These are phyloP conservation scores for Boletus sp. DNA, from an alignment of 1,284 basidiomycete genomes.

Conservation along the genomic window DNA sequence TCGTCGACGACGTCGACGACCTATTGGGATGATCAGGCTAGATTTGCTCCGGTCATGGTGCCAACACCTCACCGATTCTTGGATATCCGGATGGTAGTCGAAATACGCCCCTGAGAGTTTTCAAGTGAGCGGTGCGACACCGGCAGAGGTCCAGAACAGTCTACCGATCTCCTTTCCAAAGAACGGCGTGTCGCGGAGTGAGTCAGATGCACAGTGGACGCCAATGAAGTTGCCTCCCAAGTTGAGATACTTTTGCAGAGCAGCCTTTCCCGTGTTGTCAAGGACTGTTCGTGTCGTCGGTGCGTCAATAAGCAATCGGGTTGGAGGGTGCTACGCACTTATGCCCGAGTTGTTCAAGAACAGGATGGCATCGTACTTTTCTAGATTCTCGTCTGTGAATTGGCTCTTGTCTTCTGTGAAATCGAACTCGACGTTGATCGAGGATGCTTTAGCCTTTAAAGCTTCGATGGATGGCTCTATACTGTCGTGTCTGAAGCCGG, in stretches of 20 bases:
- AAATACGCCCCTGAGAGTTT: conserved; percentile 51
- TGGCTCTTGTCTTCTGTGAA: conserved; percentile 51
- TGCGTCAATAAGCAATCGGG: not conserved
- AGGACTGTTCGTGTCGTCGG: conserved; percentile 42
- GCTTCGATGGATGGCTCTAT: conserved; percentile 60
- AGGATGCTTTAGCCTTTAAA: conserved; percentile 40
- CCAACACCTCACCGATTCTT: conserved; percentile 41
- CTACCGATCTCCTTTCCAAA: conserved; percentile 45
- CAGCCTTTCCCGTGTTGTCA: conserved; percentile 48
- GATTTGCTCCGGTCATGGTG: not conserved
- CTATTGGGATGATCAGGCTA: conserved; percentile 30
- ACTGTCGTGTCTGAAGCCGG: conserved; percentile 56
- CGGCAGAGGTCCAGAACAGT: not conserved
- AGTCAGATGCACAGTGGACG: conserved; percentile 69
- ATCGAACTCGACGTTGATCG: conserved; percentile 49
- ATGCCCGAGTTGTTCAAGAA: conserved; percentile 63
- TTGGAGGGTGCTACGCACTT: conserved; percentile 34
- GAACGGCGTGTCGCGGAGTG: conserved; percentile 62
- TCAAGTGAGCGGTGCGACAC: not conserved
- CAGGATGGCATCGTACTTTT: conserved; percentile 52
- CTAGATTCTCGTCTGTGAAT: conserved; percentile 50
- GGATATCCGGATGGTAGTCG: conserved; percentile 63
- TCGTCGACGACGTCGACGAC: conserved; percentile 48
- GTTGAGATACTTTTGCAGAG: conserved; percentile 58
- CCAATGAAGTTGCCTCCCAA: conserved; percentile 69